Evolutionary conservation across 108 stramenopile genomes (phyloP).

Genomic region (Cyclotella kingstonii): DNA sequence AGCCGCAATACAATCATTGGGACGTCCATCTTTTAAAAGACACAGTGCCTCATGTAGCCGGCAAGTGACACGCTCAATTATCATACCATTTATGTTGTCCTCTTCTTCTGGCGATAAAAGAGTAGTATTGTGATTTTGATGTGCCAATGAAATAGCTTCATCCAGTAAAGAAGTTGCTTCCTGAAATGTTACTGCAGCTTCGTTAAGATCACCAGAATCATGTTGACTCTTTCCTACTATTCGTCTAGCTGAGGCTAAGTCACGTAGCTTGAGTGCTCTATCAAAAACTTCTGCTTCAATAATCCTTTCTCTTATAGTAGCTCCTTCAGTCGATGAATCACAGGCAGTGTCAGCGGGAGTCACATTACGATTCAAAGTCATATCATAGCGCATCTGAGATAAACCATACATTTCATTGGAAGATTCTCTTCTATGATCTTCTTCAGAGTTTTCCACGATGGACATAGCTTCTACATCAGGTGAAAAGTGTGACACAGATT

Average conservation of each 20-base stretch:
- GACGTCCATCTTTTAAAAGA: conserved; percentile 62
- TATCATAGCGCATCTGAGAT: no score
- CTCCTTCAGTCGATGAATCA: no score
- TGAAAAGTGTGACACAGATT: no score
- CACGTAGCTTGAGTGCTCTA: conserved; percentile 33
- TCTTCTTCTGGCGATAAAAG: no score
- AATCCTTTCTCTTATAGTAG: no score
- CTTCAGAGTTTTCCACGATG: no score
- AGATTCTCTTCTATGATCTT: no score
- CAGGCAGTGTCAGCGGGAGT: no score
- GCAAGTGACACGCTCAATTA: conserved; percentile 69
- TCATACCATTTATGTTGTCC: conserved; percentile 13
- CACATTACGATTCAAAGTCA: no score
- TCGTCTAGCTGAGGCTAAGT: conserved; percentile 27
- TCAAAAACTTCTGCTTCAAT: neutral
- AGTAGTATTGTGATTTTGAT: conserved; percentile 1
- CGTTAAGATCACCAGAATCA: conserved; percentile 54
- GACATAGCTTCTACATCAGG: no score
- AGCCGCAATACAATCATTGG: conserved; percentile 49
- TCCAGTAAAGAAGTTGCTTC: conserved; percentile 47
- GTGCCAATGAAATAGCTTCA: conserved; percentile 8
- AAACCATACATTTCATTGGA: no score
- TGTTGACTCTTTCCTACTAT: conserved; percentile 52
- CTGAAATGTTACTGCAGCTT: conserved; percentile 53
- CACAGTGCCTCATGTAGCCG: conserved; percentile 83